Percentiles rank a stretch among this genome's conserved stretches.
phyloP scores from a whole-genome alignment of 2,329 filamentous ascomycete species.

The Alternaria alternata region DNA sequence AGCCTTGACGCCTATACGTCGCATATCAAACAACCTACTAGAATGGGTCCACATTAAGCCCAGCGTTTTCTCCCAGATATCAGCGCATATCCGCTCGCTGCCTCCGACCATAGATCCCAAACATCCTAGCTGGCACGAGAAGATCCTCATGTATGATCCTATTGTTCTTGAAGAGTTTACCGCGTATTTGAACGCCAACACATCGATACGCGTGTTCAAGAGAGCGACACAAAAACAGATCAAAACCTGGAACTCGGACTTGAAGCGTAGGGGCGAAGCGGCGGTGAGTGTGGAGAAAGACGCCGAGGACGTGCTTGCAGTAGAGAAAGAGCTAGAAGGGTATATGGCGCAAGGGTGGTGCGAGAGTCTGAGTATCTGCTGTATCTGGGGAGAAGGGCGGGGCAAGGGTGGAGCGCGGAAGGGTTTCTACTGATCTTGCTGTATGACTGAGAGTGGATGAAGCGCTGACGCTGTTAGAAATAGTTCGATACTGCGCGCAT shows the following conservation, averaged over 20 bases:
- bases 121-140: conserved; percentile 80
- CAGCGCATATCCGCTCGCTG: conserved; percentile 56
- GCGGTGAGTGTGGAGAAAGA: conserved; percentile 15
- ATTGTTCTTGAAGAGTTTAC: conserved; percentile 87
- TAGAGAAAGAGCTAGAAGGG: conserved; percentile 40
- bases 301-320: conserved; percentile 29
- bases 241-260: conserved; percentile 38
- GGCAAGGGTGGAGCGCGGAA: conserved; percentile 33
- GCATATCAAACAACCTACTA: conserved; percentile 28
- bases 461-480: not conserved
- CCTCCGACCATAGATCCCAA: conserved; percentile 50
- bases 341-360: conserved; percentile 87
- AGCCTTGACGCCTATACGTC: conserved; percentile 17
- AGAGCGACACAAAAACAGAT: conserved; percentile 42
- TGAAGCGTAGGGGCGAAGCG: conserved; percentile 24
- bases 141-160: conserved; percentile 92
- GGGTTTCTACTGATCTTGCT: not conserved
- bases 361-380: conserved; percentile 85
- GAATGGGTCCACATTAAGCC: conserved; percentile 46
- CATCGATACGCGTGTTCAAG: conserved; percentile 31
- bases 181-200: conserved; percentile 73
- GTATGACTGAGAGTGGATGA: not conserved
- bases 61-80: conserved; percentile 58
- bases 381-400: conserved; percentile 69
- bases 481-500: not conserved